phyloP scores from a whole-genome alignment of 139 green algal genomes.

The Chlorella vulgaris region DNA sequence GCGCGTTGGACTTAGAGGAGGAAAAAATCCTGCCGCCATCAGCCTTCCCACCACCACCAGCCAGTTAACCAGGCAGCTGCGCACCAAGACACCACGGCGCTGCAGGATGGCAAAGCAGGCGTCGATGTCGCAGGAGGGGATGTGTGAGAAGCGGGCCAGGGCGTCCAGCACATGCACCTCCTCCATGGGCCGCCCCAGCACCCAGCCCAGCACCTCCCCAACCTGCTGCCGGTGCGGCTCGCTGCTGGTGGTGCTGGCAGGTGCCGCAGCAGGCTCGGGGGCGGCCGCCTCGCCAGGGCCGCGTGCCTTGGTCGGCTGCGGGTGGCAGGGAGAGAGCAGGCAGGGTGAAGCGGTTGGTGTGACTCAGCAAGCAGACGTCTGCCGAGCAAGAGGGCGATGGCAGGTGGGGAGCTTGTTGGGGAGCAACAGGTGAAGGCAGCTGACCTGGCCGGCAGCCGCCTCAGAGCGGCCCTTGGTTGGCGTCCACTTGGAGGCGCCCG shows the following conservation, averaged over 20 bases:
- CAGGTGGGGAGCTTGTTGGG: too few relatives aligned
- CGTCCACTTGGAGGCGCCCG: background rate
- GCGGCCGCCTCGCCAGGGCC: background rate
- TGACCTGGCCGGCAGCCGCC: too few relatives aligned
- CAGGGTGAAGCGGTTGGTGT: too few relatives aligned
- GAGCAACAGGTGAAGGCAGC: background rate
- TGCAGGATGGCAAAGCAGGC: slow-evolving; percentile 8
- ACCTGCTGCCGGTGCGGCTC: background rate
- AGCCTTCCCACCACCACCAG: background rate
- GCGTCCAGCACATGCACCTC: slow-evolving; percentile 22
- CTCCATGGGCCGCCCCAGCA: background rate
- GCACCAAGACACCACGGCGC: background rate
- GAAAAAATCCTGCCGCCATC: too few relatives aligned
- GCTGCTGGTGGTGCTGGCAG: background rate
- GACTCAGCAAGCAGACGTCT: too few relatives aligned
- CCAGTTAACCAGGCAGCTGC: background rate
- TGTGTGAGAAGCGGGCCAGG: slow-evolving; percentile 17
- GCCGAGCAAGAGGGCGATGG: too few relatives aligned
- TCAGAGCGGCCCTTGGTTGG: too few relatives aligned
- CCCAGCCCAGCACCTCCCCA: background rate
- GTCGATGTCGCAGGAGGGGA: background rate
- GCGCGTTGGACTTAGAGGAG: too few relatives aligned
- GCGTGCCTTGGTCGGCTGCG: too few relatives aligned
- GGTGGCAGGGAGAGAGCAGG: too few relatives aligned
- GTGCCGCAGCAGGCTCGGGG: background rate